Conservation (phyloP, 306 rosid species). For the Adenanthera pavonina region DNA sequence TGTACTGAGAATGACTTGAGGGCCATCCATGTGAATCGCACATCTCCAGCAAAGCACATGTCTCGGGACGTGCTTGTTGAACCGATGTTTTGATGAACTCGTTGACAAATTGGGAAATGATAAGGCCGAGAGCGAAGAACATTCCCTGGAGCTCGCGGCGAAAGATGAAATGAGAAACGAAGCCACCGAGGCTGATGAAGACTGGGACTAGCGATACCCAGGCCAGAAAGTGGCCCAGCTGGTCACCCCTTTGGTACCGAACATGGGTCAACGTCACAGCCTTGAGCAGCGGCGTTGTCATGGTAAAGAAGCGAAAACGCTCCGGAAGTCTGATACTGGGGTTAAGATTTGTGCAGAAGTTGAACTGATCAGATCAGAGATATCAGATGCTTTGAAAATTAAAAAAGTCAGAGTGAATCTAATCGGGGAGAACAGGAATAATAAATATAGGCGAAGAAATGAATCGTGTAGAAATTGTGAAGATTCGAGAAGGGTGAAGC, state of each 20-base stretch:
- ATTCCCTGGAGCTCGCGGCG: constrained; percentile 94
- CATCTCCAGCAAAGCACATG: constrained; percentile 76
- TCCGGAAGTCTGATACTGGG: not conserved
- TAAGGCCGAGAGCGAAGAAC: constrained; percentile 76
- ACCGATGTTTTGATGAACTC: constrained; percentile 73
- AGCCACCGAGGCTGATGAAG: constrained; percentile 85
- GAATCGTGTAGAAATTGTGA: not conserved
- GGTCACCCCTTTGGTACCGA: constrained; percentile 78
- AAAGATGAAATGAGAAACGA: constrained; percentile 84
- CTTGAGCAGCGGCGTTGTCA: constrained; percentile 52
- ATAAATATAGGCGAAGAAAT: not conserved
- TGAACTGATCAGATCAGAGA: constrained; percentile 3
- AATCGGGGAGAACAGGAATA: not conserved
- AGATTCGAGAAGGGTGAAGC: not conserved
- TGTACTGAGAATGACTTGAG: constrained; percentile 89
- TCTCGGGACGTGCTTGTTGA: constrained; percentile 82
- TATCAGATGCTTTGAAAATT: not conserved
- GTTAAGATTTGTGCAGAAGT: not conserved
- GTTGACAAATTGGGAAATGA: constrained; percentile 75
- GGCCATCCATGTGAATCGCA: constrained; percentile 99
- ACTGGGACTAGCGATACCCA: constrained; percentile 90
- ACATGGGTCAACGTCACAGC: constrained; percentile 85
- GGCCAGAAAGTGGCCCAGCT: constrained; percentile 76
- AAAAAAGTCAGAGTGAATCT: not conserved
- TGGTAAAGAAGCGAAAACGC: not conserved